Conservation (phyloP, 192 early-diverging fungal genomes). For the Haplosporangium gracile region DNA sequence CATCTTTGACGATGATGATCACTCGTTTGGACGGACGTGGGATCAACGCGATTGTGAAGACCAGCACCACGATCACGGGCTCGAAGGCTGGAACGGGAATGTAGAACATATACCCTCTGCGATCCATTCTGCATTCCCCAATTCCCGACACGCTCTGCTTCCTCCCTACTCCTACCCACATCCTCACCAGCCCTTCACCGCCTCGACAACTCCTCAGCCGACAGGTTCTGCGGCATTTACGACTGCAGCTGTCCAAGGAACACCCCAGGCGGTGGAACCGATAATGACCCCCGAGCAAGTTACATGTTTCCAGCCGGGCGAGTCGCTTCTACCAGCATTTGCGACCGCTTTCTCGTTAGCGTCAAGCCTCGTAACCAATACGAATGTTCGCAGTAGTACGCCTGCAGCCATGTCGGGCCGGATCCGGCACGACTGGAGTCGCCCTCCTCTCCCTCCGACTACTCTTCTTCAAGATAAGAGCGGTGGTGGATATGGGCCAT, state of each 20-base stretch:
- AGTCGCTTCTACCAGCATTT: background rate
- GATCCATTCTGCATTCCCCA: slow-evolving; percentile 14
- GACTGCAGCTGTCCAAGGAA: background rate
- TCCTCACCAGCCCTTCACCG: slow-evolving; percentile 6
- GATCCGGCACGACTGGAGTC: slow-evolving; percentile 20
- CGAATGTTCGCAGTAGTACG: slow-evolving; percentile 27
- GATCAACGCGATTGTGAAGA: slow-evolving; percentile 3
- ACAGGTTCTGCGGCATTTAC: background rate
- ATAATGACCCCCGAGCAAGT: background rate
- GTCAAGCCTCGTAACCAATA: background rate
- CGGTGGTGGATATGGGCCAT: slow-evolving; percentile 23
- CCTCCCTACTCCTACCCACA: background rate
- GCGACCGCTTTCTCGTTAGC: background rate
- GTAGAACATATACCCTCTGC: slow-evolving; percentile 4
- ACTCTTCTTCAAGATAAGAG: background rate
- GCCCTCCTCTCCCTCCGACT: background rate
- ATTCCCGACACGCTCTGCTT: background rate
- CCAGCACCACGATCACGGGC: background rate
- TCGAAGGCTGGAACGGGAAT: background rate
- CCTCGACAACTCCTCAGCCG: background rate
- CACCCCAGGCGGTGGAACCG: background rate
- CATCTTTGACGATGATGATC: slow-evolving; percentile 18
- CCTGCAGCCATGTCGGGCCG: slow-evolving; percentile 19
- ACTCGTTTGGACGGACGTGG: slow-evolving; percentile 7
- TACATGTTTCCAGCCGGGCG: background rate